phyloP scores from a whole-genome alignment of 164 flowering plant species.

The Chloranthus sessilifolius region DNA sequence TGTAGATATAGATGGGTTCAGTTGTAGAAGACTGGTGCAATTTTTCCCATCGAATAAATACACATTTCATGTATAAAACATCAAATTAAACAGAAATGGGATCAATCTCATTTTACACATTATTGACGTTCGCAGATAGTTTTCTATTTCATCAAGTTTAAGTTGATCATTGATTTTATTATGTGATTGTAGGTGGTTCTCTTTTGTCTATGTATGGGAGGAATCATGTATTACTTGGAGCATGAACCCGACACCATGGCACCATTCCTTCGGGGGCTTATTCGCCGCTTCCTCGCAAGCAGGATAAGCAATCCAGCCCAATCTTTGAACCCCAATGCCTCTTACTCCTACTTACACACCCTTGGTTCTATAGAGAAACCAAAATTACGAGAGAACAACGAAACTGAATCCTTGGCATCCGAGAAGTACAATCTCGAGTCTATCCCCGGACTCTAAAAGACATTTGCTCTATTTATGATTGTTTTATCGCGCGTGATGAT shows the following conservation, averaged over 20 bases:
- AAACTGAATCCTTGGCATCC: slow-evolving; percentile 33
- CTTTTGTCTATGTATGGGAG: slow-evolving; percentile 92
- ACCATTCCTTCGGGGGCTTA: slow-evolving; percentile 79
- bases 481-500: too few species aligned
- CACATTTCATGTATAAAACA: too few species aligned
- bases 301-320: slow-evolving; percentile 77
- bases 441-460: slow-evolving; percentile 82
- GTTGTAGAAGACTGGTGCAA: too few species aligned
- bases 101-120: too few species aligned
- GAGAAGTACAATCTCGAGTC: slow-evolving; percentile 86
- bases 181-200: slow-evolving; percentile 55
- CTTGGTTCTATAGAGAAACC: slow-evolving; percentile 55
- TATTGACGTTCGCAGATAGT: too few species aligned
- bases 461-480: too few species aligned
- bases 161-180: neutral
- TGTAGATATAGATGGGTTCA: too few species aligned
- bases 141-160: neutral
- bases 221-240: slow-evolving; percentile 89
- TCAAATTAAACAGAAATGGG: too few species aligned
- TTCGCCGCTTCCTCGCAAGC: slow-evolving; percentile 93
- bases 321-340: slow-evolving; percentile 39
- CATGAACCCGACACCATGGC: slow-evolving; percentile 98
- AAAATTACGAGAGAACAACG: slow-evolving; percentile 30
- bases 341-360: slow-evolving; percentile 57
- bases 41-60: too few species aligned